phyloP scores from a whole-genome alignment of 2,329 filamentous ascomycete genomes.

The Colletotrichum musicola region DNA sequence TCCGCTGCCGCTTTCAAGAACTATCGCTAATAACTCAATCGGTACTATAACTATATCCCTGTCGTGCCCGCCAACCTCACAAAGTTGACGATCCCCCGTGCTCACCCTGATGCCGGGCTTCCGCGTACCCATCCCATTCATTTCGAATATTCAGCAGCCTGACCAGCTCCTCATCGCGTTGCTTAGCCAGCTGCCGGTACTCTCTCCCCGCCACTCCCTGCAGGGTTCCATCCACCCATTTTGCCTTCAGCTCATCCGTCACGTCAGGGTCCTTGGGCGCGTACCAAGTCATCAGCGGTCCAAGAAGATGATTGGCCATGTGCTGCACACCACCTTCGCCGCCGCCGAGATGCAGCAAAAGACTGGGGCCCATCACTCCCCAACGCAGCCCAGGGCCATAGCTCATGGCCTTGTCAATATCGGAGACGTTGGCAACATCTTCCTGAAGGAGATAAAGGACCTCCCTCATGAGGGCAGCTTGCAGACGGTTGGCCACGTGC shows the following conservation, averaged over 20 bases:
- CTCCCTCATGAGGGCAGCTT: conserved; percentile 41
- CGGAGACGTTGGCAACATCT: conserved; percentile 20
- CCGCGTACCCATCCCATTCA: conserved; percentile 25
- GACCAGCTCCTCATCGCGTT: conserved; percentile 30
- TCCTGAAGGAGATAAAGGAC: conserved; percentile 28
- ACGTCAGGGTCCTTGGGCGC: conserved; percentile 26
- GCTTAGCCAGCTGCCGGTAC: conserved; percentile 20
- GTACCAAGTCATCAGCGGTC: conserved; percentile 32
- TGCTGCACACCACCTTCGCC: conserved; percentile 40
- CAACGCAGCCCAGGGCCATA: conserved; percentile 41
- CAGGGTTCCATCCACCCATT: conserved; percentile 27
- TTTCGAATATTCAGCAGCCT: conserved; percentile 21
- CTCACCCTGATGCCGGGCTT: neutral
- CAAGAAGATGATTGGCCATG: conserved; percentile 36
- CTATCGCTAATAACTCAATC: no score
- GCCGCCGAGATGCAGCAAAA: conserved; percentile 40
- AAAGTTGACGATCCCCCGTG: neutral
- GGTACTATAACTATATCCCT: no score
- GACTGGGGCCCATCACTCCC: conserved; percentile 39
- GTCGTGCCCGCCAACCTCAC: no score
- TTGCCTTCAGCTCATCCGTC: conserved; percentile 23
- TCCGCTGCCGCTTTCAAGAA: no score
- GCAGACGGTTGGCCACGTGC: conserved; percentile 59
- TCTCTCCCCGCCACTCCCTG: conserved; percentile 19
- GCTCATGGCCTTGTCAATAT: conserved; percentile 33